phyloP scores from a whole-genome alignment of 2,329 filamentous ascomycete genomes.

The Penicillium sp. region DNA sequence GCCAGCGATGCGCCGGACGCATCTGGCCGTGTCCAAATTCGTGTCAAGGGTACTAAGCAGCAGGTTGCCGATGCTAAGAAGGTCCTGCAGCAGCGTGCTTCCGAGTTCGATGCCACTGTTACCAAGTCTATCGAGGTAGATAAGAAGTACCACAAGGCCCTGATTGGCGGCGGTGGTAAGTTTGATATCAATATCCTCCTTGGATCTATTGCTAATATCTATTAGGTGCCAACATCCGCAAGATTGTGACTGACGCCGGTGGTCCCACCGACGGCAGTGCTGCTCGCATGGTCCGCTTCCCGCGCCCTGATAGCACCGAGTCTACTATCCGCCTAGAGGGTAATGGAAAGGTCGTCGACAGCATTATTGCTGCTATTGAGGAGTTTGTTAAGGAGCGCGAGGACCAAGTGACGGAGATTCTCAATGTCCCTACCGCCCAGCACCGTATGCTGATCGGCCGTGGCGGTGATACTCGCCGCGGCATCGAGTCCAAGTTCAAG shows the following conservation, averaged over 20 bases:
- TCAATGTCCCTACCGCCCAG: conserved; percentile 85
- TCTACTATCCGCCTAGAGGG: conserved; percentile 86
- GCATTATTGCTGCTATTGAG: conserved; percentile 77
- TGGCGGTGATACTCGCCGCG: conserved; percentile 79
- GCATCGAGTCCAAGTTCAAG: conserved; percentile 79
- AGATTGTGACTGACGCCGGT: conserved; percentile 81
- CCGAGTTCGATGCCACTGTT: conserved; percentile 85
- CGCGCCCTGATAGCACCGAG: conserved; percentile 76
- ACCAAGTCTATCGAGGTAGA: conserved; percentile 83
- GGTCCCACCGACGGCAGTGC: conserved; percentile 82
- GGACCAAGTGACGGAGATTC: conserved; percentile 69
- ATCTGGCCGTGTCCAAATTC: conserved; percentile 72
- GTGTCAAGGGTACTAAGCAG: conserved; percentile 85
- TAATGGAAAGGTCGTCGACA: conserved; percentile 75
- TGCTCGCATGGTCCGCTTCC: conserved; percentile 90
- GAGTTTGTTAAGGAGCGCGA: conserved; percentile 77
- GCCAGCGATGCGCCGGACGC: conserved; percentile 64
- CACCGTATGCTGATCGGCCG: conserved; percentile 88
- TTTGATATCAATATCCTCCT: conserved; percentile 14
- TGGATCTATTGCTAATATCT: conserved; percentile 36
- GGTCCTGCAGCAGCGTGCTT: conserved; percentile 77
- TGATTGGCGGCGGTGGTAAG: conserved; percentile 87
- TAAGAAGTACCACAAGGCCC: conserved; percentile 77
- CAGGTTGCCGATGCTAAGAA: conserved; percentile 91
- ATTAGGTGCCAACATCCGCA: conserved; percentile 75